Percentiles rank a stretch among this genome's conserved stretches.
These are phyloP conservation scores for Vaucheria bursata DNA, from an alignment of 352 stramenopile genomes.

Conservation along the genomic window DNA sequence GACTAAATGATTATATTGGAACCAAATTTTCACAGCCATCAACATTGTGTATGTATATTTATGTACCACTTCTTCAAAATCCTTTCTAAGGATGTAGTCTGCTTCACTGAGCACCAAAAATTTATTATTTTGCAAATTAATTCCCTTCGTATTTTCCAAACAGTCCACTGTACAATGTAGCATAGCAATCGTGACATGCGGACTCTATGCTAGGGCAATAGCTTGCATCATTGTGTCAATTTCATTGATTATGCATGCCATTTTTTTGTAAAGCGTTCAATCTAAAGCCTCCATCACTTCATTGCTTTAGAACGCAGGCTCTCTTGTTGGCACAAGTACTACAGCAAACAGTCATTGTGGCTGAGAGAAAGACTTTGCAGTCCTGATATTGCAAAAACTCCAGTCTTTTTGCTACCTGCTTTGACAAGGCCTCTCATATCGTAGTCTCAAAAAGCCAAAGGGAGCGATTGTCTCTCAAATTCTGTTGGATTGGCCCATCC, in stretches of 20 bases:
- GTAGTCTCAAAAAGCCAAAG: slow-evolving; percentile 56
- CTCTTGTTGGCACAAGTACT: slow-evolving; percentile 79
- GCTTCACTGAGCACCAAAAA: slow-evolving; percentile 73
- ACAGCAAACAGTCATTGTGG: slow-evolving; percentile 76
- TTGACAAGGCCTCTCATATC: slow-evolving; percentile 94
- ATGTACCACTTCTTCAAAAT: slow-evolving; percentile 39
- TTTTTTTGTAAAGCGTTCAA: slow-evolving; percentile 71
- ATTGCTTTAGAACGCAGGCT: slow-evolving; percentile 89
- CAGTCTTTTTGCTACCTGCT: slow-evolving; percentile 88
- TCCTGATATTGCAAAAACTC: slow-evolving; percentile 84
- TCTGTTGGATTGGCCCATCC: slow-evolving; percentile 42
- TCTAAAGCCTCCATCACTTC: slow-evolving; percentile 83
- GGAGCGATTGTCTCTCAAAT: slow-evolving; percentile 44
- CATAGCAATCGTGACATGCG: slow-evolving; percentile 86
- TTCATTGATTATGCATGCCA: slow-evolving; percentile 77
- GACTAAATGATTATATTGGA: too few species aligned
- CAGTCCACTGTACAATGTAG: slow-evolving; percentile 83
- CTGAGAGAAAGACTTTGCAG: slow-evolving; percentile 74
- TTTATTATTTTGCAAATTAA: slow-evolving; percentile 75
- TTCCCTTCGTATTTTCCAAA: slow-evolving; percentile 90
- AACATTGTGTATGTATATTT: neutral
- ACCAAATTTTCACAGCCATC: neutral
- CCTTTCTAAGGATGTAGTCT: slow-evolving; percentile 87
- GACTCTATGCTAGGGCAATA: slow-evolving; percentile 89
- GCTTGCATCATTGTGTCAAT: slow-evolving; percentile 91